Base-by-base conservation (phyloP, 2,329 filamentous ascomycete species). In the Xylogone sp. region DNA sequence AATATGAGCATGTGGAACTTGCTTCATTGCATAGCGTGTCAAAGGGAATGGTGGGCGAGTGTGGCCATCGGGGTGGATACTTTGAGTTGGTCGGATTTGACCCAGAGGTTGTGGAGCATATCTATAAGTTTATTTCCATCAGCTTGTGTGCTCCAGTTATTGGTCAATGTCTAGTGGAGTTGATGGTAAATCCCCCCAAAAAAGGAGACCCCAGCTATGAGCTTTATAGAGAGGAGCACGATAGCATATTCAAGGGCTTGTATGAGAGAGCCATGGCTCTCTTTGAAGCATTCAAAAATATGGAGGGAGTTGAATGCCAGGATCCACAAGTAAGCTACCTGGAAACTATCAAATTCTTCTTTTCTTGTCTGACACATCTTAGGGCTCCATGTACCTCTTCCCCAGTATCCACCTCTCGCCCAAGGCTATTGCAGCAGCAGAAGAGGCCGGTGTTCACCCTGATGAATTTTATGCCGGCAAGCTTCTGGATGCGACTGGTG, bases 41-140 rank as follows among this genome's bases (percentile, higher is more conserved):
- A 68, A 99, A 99, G 82, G 94, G 94, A 64, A 97, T 99, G 92
- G 89, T 97, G 8, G 94, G 94, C 67, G 94, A 99, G 77, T 99
- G 94, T 69, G 94, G 94, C 48, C 94, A 99, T 76, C 89, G 94
- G 58, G 94, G 93, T 62, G 94, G 94, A 50, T 99, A 96, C 80
- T 97, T 97, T 67, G 94, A 99, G 78, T 84, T 99, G 52, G 83
- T 92, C 53, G 90, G 90, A 61, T 97, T 99, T 70, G 84, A 96
- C 68, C 73, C 82, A 10, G 79, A 88, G 65, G 94, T 99, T 59
- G 86, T 89, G 66, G 89, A 87, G 59, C 87, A 97, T 76, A 92
- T 99, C 71, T 97, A 97, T 84, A 99, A 99, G 77, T 96, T 96
- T 69, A 88, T 97, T 66, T 94, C 88, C 69, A 97, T 99, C 75